These are phyloP conservation scores for Turnera subulata DNA, from an alignment of 345 rosid species.

Conservation along the genomic window DNA sequence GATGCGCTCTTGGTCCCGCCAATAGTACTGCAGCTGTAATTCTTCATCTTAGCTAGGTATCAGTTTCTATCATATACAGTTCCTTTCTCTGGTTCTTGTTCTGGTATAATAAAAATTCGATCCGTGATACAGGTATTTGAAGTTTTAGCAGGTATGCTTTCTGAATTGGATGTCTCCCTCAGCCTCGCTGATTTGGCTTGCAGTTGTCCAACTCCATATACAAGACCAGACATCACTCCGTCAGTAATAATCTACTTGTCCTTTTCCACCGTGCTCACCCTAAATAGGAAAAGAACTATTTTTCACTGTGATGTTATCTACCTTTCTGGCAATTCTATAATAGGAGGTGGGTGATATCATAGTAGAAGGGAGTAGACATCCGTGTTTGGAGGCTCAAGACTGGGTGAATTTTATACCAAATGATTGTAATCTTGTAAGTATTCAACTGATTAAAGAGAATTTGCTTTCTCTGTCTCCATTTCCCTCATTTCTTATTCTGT, in stretches of 20 bases:
- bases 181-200: constrained; percentile 96
- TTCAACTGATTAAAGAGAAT: constrained; percentile 4
- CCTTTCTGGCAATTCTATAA: too few species aligned
- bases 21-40: too few species aligned
- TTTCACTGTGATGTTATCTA: too few species aligned
- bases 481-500: too few species aligned
- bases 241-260: constrained; percentile 39
- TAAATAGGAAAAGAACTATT: too few species aligned
- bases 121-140: constrained; percentile 71
- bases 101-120: too few species aligned
- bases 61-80: too few species aligned
- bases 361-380: constrained; percentile 91
- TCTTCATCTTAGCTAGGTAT: constrained; percentile 12
- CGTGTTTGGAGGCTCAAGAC: constrained; percentile 98
- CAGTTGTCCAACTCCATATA: constrained; percentile 82
- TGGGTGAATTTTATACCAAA: constrained; percentile 99
- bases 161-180: constrained; percentile 89
- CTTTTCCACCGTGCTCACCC: constrained; percentile 15
- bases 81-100: too few species aligned
- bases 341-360: constrained; percentile 83
- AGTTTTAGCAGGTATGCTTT: constrained; percentile 62
- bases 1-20: constrained; percentile 17
- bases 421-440: constrained; percentile 87
- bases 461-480: constrained; percentile 10
- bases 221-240: constrained; percentile 82